Conservation (phyloP, 768 basidiomycete genomes). For the Mycena capillaripes region DNA sequence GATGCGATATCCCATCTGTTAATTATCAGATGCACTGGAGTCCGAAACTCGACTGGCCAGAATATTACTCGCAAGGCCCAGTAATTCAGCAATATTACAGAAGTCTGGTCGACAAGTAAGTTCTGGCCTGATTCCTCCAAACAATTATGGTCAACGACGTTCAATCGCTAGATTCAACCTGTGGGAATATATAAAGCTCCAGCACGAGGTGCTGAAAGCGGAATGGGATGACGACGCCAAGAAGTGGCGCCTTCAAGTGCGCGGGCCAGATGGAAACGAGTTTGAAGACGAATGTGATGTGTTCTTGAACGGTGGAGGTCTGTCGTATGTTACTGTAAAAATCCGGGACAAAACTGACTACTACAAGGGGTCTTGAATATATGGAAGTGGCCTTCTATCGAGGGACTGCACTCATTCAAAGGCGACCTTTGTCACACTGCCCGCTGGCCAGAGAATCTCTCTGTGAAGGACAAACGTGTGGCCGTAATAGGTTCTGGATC, state of each 20-base stretch:
- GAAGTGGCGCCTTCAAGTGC: constrained; percentile 59
- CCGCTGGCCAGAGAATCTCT: constrained; percentile 55
- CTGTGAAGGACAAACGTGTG: constrained; percentile 55
- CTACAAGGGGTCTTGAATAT: constrained; percentile 37
- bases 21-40: constrained; percentile 44
- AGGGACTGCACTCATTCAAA: constrained; percentile 60
- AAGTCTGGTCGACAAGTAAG: constrained; percentile 56
- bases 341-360: background rate
- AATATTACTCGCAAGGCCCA: constrained; percentile 59
- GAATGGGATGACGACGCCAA: constrained; percentile 53
- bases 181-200: constrained; percentile 55
- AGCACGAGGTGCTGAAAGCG: constrained; percentile 58
- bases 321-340: background rate
- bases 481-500: constrained; percentile 60
- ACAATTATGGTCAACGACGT: background rate
- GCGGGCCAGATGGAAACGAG: constrained; percentile 41
- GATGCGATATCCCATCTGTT: constrained; percentile 62
- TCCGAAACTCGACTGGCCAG: constrained; percentile 59
- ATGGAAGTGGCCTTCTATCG: constrained; percentile 69
- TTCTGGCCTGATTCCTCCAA: background rate
- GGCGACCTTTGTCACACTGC: constrained; percentile 67
- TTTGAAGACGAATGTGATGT: constrained; percentile 41
- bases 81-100: constrained; percentile 63
- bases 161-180: constrained; percentile 45
- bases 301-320: constrained; percentile 43